Evolutionary conservation across 2,329 filamentous ascomycete genomes (phyloP), one percentile per base, ranked within the genome.

Genomic region (Stagonosporopsis rhizophila): DNA sequence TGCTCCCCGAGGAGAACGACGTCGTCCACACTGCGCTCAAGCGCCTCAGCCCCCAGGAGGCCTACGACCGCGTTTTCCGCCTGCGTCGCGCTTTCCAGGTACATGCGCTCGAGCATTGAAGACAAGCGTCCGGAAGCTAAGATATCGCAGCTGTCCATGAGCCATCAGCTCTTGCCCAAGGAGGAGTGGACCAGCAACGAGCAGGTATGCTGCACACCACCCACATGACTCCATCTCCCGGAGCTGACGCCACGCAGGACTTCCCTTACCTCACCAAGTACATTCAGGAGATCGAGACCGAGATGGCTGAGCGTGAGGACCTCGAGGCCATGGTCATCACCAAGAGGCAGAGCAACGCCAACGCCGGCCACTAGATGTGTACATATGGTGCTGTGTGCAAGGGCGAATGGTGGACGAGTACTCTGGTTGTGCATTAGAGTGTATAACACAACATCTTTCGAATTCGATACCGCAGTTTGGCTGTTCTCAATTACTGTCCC

Each of bases 31-130:
- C 89, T 70, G 95, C 95, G 62, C 86, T 99, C 74, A 90, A 91
- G 85, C 92, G 95, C 77, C 90, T 99, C 61, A 87, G 90, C 56
- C 85, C 91, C 72, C 91, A 96, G 84, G 91, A 95, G 77, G 85
- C 89, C 72, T 98, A 98, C 82, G 95, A 99, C 83, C 94, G 95
- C 78, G 87, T 98, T 78, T 99, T 92, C 89, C 93, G 95, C 75
- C 87, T 99, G 80, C 91, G 95, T 82, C 89, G 95, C 81, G 94
- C 95, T 72, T 88, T 96, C 81, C 95, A 99, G 85, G 88, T 90
- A 81, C 64, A 76, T 23, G 14, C 28, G 8, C 22, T 14, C 30
- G 2, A 39, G 1, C 2, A 35, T n/a, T 8, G 15, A 12, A 47
- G 2, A 19, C 23, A 30, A 35, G 14, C 28, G 25, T 27, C 14